These are phyloP conservation scores for Saksenaea oblongispora DNA, from an alignment of 371 early-diverging fungal species.

Conservation along the genomic window DNA sequence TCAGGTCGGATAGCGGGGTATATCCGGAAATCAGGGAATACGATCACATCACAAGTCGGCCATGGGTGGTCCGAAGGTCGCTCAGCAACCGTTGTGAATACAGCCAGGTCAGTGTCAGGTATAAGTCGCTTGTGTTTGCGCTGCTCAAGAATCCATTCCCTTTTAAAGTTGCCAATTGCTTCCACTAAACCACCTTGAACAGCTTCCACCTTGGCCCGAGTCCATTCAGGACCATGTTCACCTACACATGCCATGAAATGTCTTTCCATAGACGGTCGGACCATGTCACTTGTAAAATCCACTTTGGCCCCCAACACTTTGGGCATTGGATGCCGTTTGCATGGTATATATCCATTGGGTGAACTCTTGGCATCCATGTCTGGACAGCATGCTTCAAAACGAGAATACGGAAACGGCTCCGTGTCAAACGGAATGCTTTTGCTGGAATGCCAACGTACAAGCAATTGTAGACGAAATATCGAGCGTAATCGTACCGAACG, in stretches of 20 bases:
- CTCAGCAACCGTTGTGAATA: slow-evolving; percentile 31
- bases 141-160: slow-evolving; percentile 10
- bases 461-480: background rate
- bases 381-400: slow-evolving; percentile 52
- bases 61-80: slow-evolving; percentile 15
- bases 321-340: slow-evolving; percentile 45
- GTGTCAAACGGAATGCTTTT: slow-evolving; percentile 39
- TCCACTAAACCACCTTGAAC: slow-evolving; percentile 26
- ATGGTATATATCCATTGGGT: slow-evolving; percentile 43
- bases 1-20: slow-evolving; percentile 19
- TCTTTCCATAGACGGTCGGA: slow-evolving; percentile 13
- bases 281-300: slow-evolving; percentile 36
- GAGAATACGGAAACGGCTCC: slow-evolving; percentile 34
- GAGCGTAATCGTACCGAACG: background rate
- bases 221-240: slow-evolving; percentile 42
- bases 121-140: slow-evolving; percentile 13
- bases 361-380: slow-evolving; percentile 11
- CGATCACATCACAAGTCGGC: slow-evolving; percentile 28
- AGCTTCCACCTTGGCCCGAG: slow-evolving; percentile 40
- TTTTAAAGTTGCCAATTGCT: slow-evolving; percentile 3
- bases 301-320: slow-evolving; percentile 42
- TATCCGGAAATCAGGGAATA: slow-evolving; percentile 45
- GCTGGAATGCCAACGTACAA: background rate
- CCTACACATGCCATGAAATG: slow-evolving; percentile 51
- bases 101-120: background rate